A percentile compares a stretch with the other conserved stretches of the same genome.
Conservation (phyloP, 2,329 filamentous ascomycete species). For the Epichloe scottii region DNA sequence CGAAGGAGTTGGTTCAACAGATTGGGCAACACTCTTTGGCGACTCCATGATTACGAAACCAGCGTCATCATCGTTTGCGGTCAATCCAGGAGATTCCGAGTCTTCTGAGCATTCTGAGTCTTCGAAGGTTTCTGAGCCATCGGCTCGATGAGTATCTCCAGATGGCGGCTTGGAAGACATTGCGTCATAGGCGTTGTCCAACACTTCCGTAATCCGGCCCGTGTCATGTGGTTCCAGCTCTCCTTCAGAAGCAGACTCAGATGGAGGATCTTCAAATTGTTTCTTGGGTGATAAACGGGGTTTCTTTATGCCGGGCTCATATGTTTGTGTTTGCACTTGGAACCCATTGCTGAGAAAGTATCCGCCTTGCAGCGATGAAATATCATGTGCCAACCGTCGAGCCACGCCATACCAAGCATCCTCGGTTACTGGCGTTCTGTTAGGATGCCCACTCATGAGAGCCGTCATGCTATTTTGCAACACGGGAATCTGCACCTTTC, state of each 20-base stretch:
- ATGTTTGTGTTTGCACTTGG: constrained; percentile 1
- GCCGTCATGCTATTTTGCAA: constrained; percentile 6
- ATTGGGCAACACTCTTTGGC: background rate
- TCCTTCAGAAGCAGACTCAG: background rate
- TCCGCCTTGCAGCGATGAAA: constrained; percentile 6
- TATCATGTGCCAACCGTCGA: constrained; percentile 5
- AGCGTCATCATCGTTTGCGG: background rate
- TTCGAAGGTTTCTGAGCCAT: background rate
- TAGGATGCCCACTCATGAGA: constrained; percentile 1
- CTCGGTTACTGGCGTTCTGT: constrained; percentile 8
- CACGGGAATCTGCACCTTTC: background rate
- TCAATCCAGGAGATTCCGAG: background rate
- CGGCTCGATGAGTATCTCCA: background rate
- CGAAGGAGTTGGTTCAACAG: constrained; percentile 1
- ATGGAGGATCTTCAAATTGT: background rate
- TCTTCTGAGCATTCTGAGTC: background rate
- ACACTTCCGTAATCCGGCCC: constrained; percentile 3
- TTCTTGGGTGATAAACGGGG: background rate
- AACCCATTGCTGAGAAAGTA: constrained; percentile 4
- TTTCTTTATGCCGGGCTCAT: background rate
- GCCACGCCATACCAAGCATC: constrained; percentile 8
- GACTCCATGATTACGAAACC: constrained; percentile 3
- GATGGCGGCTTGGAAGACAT: background rate
- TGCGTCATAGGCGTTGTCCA: background rate
- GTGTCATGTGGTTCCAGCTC: background rate